These are phyloP conservation scores for Canariomyces notabilis DNA, from an alignment of 2,329 filamentous ascomycete species.

Conservation along the genomic window DNA sequence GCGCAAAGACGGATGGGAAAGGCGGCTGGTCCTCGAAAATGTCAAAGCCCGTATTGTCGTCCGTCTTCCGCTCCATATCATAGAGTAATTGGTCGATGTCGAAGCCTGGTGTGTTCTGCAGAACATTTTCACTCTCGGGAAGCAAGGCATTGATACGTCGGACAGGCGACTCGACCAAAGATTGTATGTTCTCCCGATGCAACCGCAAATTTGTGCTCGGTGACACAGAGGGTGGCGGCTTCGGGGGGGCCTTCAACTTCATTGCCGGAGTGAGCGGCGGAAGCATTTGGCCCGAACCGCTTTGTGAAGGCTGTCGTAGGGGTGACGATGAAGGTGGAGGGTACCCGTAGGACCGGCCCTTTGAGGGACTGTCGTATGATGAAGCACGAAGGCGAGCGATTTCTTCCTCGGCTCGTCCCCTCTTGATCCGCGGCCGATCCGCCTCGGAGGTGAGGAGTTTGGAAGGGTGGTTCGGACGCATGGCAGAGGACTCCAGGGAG, in stretches of 20 bases:
- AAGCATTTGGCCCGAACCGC: conserved; percentile 55
- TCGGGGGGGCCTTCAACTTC: conserved; percentile 64
- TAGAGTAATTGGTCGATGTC: conserved; percentile 55
- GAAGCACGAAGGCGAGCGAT: conserved; percentile 90
- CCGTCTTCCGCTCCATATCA: conserved; percentile 41
- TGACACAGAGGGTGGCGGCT: conserved; percentile 69
- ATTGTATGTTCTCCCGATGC: conserved; percentile 76
- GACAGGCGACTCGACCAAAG: conserved; percentile 75
- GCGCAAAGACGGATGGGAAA: conserved; percentile 28
- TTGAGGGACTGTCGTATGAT: conserved; percentile 86
- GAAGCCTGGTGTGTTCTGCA: conserved; percentile 64
- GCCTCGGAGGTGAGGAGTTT: conserved; percentile 71
- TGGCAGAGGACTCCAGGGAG: conserved; percentile 84
- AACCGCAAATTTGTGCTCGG: conserved; percentile 88
- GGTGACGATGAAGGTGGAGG: conserved; percentile 63
- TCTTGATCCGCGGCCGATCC: conserved; percentile 75
- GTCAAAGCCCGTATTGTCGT: conserved; percentile 54
- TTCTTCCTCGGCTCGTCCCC: conserved; percentile 89
- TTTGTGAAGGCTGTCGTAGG: conserved; percentile 43
- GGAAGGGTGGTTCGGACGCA: conserved; percentile 62
- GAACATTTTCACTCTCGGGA: conserved; percentile 44
- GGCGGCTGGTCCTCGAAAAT: conserved; percentile 50
- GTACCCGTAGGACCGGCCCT: conserved; percentile 52
- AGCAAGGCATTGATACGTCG: conserved; percentile 39
- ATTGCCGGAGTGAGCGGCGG: conserved; percentile 79